Evolutionary conservation across 768 basidiomycete species (phyloP).

Genomic region (Leccinum ochraceum): DNA sequence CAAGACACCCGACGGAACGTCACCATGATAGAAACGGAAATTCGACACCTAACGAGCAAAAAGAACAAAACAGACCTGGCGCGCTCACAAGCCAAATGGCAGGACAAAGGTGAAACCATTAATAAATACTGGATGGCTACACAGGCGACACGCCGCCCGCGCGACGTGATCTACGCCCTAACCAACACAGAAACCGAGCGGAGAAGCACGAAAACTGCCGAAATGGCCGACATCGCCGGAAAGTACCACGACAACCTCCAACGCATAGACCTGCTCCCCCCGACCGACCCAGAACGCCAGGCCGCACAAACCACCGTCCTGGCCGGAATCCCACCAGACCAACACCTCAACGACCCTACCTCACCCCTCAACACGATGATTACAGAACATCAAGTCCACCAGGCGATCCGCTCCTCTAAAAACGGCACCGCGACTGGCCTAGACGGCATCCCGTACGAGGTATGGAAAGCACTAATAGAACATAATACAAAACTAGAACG

Average conservation of each 20-base stretch:
- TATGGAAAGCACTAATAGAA: not conserved
- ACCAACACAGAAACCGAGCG: not conserved
- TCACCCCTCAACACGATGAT: conserved; percentile 32
- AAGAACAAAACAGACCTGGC: too few relatives aligned
- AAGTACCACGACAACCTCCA: conserved; percentile 27
- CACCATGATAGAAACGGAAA: too few relatives aligned
- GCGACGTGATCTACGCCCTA: conserved; percentile 23
- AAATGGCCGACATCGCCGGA: conserved; percentile 35
- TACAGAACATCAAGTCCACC: not conserved
- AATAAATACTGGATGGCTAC: too few relatives aligned
- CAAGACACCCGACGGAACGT: too few relatives aligned
- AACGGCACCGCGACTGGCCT: not conserved
- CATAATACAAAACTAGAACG: not conserved
- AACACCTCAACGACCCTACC: not conserved
- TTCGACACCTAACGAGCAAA: too few relatives aligned
- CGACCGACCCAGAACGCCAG: not conserved
- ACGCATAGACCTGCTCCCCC: not conserved
- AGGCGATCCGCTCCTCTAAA: not conserved
- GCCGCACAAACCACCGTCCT: accelerated
- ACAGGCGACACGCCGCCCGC: too few relatives aligned
- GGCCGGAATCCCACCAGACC: not conserved
- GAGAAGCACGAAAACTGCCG: not conserved
- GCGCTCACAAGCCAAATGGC: too few relatives aligned
- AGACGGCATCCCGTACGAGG: not conserved
- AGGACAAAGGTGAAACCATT: too few relatives aligned